Evolutionary conservation across 1,139 yeast genomes (phyloP).

Genomic region (Sugiyamaella japonica): DNA sequence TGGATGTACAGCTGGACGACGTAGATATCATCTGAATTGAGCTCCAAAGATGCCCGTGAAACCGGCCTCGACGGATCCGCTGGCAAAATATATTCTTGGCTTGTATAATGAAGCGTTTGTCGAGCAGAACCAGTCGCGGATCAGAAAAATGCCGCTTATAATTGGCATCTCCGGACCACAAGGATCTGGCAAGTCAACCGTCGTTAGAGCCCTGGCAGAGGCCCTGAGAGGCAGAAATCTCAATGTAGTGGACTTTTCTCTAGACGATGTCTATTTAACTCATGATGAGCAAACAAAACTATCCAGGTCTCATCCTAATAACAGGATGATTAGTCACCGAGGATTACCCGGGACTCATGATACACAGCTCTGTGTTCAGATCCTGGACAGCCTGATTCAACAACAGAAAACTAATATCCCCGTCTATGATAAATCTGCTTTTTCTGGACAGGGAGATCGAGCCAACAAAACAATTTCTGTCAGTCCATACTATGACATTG

Average conservation of each 20-base stretch:
- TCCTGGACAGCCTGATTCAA: constrained; percentile 33
- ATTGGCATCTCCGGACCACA: constrained; percentile 86
- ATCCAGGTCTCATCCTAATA: constrained; percentile 45
- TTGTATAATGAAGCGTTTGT: background rate
- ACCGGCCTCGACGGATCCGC: constrained; percentile 20
- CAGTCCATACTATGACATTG: constrained; percentile 53
- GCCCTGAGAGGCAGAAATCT: constrained; percentile 47
- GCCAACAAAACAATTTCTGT: constrained; percentile 30
- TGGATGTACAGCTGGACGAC: too few relatives aligned
- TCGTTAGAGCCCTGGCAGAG: constrained; percentile 50
- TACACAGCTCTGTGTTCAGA: constrained; percentile 43
- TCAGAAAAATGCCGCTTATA: constrained; percentile 49
- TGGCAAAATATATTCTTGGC: constrained; percentile 16
- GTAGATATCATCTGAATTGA: too few relatives aligned
- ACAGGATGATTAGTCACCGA: constrained; percentile 66
- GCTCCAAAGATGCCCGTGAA: background rate
- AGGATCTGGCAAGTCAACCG: constrained; percentile 86
- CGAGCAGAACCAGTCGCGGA: background rate
- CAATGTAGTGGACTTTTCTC: constrained; percentile 59
- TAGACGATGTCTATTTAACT: constrained; percentile 84
- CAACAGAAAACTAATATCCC: constrained; percentile 53
- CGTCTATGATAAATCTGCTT: constrained; percentile 73
- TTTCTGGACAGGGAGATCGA: constrained; percentile 79
- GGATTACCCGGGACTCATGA: constrained; percentile 98
- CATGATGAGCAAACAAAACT: constrained; percentile 57